A percentile compares a stretch with the other conserved stretches of the same genome.
These are phyloP conservation scores for Candida verbasci DNA, from an alignment of 805 yeast species.

Conservation along the genomic window DNA sequence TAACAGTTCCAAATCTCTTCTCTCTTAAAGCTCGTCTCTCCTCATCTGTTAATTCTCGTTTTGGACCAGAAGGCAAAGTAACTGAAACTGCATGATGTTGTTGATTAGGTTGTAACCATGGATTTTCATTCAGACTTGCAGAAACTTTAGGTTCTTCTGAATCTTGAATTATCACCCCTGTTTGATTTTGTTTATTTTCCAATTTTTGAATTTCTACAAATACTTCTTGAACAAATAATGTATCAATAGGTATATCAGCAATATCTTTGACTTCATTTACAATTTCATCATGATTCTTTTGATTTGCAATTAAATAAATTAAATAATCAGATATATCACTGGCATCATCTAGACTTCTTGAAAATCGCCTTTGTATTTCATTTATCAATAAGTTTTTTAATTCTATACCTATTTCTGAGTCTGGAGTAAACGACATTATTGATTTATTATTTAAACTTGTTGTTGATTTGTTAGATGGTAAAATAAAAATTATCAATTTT, in stretches of 20 bases:
- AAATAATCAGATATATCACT: constrained; percentile 69
- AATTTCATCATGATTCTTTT: constrained; percentile 58
- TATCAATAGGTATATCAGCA: constrained; percentile 59
- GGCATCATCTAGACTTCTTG: constrained; percentile 35
- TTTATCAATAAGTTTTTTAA: constrained; percentile 30
- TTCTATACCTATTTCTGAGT: constrained; percentile 34
- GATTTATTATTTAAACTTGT: neutral
- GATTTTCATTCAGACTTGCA: too few relatives aligned
- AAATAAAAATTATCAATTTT: too few relatives aligned
- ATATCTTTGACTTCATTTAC: constrained; percentile 56
- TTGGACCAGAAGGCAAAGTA: constrained; percentile 8
- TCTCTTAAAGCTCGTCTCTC: constrained; percentile 6
- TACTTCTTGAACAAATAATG: constrained; percentile 51
- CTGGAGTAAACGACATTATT: constrained; percentile 32
- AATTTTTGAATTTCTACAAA: constrained; percentile 51
- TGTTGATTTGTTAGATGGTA: neutral
- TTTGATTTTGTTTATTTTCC: constrained; percentile 11
- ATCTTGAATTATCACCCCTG: constrained; percentile 9
- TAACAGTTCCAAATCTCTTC: constrained; percentile 5
- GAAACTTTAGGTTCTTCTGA: too few relatives aligned
- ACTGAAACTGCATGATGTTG: constrained; percentile 8
- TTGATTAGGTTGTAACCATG: too few relatives aligned
- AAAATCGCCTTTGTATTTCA: constrained; percentile 31
- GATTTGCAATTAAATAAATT: constrained; percentile 64
- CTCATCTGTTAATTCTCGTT: constrained; percentile 2